Base-by-base conservation (phyloP, 495 filamentous ascomycete species). In the Acidomyces sp. region DNA sequence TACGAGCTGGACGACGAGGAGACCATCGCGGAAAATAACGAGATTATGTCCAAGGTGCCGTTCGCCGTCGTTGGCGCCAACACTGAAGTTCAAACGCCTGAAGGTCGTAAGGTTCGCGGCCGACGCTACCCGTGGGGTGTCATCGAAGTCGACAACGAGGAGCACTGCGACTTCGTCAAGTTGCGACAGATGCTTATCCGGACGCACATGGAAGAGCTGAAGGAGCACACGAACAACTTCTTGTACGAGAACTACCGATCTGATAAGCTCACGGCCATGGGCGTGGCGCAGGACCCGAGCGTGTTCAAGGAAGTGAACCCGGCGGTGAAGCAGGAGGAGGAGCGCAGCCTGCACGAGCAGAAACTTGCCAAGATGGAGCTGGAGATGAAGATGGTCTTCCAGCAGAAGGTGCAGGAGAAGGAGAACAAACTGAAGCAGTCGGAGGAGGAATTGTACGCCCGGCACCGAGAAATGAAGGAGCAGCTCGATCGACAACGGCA, bases 351-450 rank as follows among this genome's bases (percentile, higher is more conserved):
- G 38, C 90, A 97, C 74, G 90, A 97, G 65, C 92, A 96, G 73
- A 97, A 97, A 71, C 81, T 97, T 49, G 80, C 85, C 53, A 97
- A 97, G 84, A 97, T 97, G 90, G 90, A 97, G 63, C 74, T 82
- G 55, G 90, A 97, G 63, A 97, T 97, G 90, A 96, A 96, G 84
- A 95, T 96, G 90, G 90, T 97, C 56, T 97, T 97, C 85, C 90
- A 97, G 62, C 92, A 96, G 62, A 97, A 97, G 81, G 90, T 97
- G 16, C 75, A 83, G 44, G 90, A 97, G 66, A 97, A 97, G 74
- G 90, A 97, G 65, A 93, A 85, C 75, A 97, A 97, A 67, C 71
- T 97, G 62, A 90, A 86, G 63, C 87, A 95, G 69, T 93, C 85
- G 73, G 90, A 97, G 65, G 90, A 96, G 64, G 90, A 97, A 70